Evolutionary conservation across 345 rosid species (phyloP), one percentile per base, ranked within the genome.

Genomic region (Arabidopsis arenosa): DNA sequence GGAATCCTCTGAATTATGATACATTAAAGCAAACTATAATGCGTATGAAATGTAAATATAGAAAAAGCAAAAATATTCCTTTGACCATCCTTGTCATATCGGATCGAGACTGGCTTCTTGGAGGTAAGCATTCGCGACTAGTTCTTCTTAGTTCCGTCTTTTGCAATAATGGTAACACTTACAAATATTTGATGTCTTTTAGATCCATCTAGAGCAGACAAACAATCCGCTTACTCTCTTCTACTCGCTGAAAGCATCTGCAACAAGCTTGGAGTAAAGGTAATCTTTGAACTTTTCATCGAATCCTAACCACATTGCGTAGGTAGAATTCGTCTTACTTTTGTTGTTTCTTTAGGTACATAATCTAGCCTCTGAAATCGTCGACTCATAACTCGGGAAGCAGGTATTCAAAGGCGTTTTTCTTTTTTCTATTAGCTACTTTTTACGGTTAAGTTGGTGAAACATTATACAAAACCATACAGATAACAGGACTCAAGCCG

Each of bases 221-320:
- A n/a, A n/a, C n/a, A n/a, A n/a, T n/a, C n/a, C n/a, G n/a, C n/a
- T n/a, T n/a, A n/a, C n/a, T n/a, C n/a, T n/a, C n/a, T n/a, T n/a
- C n/a, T n/a, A n/a, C n/a, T 95, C 17, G 96, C 97, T 56, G 97
- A 95, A 81, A 95, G 73, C 75, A 92, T 95, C 84, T 92, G 97
- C 84, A 83, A 60, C 62, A 88, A 88, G 84, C 88, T 90, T 21
- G 93, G 97, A 30, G 93, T 95, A 32, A 88, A 84, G 88, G 99
- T 88, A 65, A 61, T 35, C 43, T 32, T 54, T 72, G 11, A 66
- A 23, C 15, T 69, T 55, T 66, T 49, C 21, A 9, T 68, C 2
- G 10, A 15, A 54, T 11, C 58, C 57, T 45, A 43, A 43, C 71
- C 36, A 23, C 12, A 63, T 75, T 63, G 44, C 63, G 26, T 73